Percentiles rank a stretch among this genome's conserved stretches.
Conservation (phyloP, 768 basidiomycete genomes). For the Macrolepiota dolichaula region DNA sequence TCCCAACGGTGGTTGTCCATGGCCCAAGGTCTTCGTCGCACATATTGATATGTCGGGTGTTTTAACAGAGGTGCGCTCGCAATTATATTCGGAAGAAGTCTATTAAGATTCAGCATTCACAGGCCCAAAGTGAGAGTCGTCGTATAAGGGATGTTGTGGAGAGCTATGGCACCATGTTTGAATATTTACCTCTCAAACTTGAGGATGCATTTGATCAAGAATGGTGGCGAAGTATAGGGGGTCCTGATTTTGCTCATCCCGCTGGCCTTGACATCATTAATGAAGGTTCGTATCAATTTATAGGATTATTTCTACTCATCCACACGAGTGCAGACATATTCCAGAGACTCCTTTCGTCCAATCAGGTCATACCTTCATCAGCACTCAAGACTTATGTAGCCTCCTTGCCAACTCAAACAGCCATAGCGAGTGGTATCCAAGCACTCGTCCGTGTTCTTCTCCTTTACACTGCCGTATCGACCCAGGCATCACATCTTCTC, state of each 20-base stretch:
- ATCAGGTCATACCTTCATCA: conserved; percentile 22
- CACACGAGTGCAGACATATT: conserved; percentile 25
- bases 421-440: conserved; percentile 54
- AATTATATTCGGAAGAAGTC: conserved; percentile 6
- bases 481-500: conserved; percentile 68
- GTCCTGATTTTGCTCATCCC: conserved; percentile 18
- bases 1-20: conserved; percentile 48
- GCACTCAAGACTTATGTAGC: conserved; percentile 49
- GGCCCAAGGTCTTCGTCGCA: conserved; percentile 7
- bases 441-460: conserved; percentile 66
- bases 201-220: conserved; percentile 70
- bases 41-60: conserved; percentile 65
- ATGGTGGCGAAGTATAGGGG: conserved; percentile 61
- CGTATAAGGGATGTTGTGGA: conserved; percentile 39
- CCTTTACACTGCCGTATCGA: conserved; percentile 58
- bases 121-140: conserved; percentile 55
- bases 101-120: conserved; percentile 14
- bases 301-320: neutral
- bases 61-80: conserved; percentile 51
- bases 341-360: conserved; percentile 21
- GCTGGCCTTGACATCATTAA: conserved; percentile 43
- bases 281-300: conserved; percentile 41
- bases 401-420: conserved; percentile 74
- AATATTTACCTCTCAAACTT: conserved; percentile 60
- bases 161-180: conserved; percentile 28